Conservation (phyloP, 2,329 filamentous ascomycete genomes). For the Exserohilum turcica region DNA sequence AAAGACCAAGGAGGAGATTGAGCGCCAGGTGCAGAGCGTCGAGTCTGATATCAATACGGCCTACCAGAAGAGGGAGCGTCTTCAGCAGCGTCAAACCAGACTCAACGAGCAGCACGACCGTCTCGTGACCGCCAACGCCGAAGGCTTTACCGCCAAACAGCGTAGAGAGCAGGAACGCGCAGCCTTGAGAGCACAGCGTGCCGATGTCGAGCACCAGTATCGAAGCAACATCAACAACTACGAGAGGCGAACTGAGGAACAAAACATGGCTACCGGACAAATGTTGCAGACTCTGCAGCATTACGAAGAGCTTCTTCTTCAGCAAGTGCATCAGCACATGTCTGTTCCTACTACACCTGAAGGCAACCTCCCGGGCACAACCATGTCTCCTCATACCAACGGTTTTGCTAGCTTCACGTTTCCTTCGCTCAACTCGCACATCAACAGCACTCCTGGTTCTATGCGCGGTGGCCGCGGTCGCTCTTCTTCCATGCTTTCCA, state of each 20-base stretch:
- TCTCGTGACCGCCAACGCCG: conserved; percentile 70
- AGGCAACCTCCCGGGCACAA: conserved; percentile 61
- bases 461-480: conserved; percentile 51
- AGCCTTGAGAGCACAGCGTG: conserved; percentile 44
- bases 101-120: conserved; percentile 74
- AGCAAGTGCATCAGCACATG: conserved; percentile 44
- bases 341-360: conserved; percentile 63
- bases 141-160: conserved; percentile 67
- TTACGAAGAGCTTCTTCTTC: conserved; percentile 49
- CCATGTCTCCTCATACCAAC: conserved; percentile 42
- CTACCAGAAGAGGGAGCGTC: conserved; percentile 73
- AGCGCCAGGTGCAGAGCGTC: conserved; percentile 66
- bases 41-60: conserved; percentile 68
- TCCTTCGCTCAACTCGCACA: conserved; percentile 36
- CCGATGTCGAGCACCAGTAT: conserved; percentile 46
- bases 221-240: conserved; percentile 46
- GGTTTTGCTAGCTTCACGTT: conserved; percentile 48
- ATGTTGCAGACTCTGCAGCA: conserved; percentile 46
- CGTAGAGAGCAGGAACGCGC: conserved; percentile 49
- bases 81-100: conserved; percentile 71
- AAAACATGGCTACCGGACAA: conserved; percentile 45
- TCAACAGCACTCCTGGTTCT: conserved; percentile 43
- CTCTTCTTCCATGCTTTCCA: conserved; percentile 59
- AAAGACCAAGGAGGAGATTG: conserved; percentile 64
- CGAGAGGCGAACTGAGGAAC: conserved; percentile 47